Conservation (phyloP, 1,284 basidiomycete species). For the Ceratorhiza oryzae-sativae region DNA sequence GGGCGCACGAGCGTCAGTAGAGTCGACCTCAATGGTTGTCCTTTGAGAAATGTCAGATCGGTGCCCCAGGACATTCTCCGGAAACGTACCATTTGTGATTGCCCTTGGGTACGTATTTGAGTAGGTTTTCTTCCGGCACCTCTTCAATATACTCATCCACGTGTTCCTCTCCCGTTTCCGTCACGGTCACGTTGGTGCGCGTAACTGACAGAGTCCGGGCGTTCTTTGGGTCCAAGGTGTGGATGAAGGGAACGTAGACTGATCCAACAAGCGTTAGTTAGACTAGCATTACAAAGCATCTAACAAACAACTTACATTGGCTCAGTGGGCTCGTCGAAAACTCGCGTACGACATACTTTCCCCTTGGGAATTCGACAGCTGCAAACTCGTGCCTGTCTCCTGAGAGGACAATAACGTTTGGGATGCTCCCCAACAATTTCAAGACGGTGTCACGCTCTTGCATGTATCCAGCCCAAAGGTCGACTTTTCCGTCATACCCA, state of each 20-base stretch:
- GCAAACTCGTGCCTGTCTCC: conserved; percentile 86
- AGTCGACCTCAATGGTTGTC: conserved; percentile 79
- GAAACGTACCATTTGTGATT: conserved; percentile 66
- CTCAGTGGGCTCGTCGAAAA: conserved; percentile 71
- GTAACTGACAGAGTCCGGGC: conserved; percentile 40
- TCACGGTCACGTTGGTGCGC: not conserved
- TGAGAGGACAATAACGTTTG: conserved; percentile 72
- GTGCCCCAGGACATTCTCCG: not conserved
- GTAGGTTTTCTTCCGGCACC: conserved; percentile 61
- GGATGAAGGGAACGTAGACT: conserved; percentile 67
- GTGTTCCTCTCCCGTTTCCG: conserved; percentile 45
- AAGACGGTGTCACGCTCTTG: conserved; percentile 68
- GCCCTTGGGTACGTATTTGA: conserved; percentile 69
- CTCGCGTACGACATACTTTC: conserved; percentile 56
- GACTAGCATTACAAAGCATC: not conserved
- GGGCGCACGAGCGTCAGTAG: conserved; percentile 63
- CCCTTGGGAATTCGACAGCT: conserved; percentile 65
- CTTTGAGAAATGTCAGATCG: conserved; percentile 48
- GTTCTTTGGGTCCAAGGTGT: conserved; percentile 54
- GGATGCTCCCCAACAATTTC: conserved; percentile 67
- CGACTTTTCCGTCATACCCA: conserved; percentile 65
- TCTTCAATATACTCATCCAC: conserved; percentile 48
- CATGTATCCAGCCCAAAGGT: conserved; percentile 76
- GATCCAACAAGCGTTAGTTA: conserved; percentile 13
- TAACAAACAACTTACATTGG: conserved; percentile 47